Base-by-base conservation (phyloP, 495 filamentous ascomycete genomes). In the Penicillium lagena region DNA sequence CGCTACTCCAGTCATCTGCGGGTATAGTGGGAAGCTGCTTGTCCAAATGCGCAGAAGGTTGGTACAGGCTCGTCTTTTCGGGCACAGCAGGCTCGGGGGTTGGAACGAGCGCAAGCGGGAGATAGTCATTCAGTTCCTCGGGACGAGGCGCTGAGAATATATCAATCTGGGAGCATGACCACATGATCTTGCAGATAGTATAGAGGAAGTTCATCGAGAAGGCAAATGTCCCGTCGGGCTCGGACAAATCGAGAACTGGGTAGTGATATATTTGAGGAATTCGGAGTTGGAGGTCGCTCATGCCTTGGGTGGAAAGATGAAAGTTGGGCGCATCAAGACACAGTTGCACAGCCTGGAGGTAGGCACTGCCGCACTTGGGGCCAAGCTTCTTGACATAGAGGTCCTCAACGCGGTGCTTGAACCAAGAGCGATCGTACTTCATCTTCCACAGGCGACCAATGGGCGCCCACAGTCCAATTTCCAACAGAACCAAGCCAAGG, bases 381-480 rank as follows among this genome's bases (percentile, higher is more conserved):
- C 77, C 82, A 27, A 90, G 64, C 45, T 85, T 80, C 32, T 82
- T 76, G 32, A 80, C 69, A 44, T 80, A 85, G 10, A 81, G 66
- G 47, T 71, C 76, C 51, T 85, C 78, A 14, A 85, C 66, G 17
- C 80, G 69, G 14, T 72, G 65, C 51, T 82, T 82, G 67, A 85
- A 85, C 58, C 78, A 76, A n/a, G 67, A 64, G 10, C 74, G 71
- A 38, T 73, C 73, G 58, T 86, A 86, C 53, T 82, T 82, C 52
- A 75, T 61, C 52, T 86, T 86, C 78, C 77, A 85, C 12, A 84
- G 55, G 29, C 76, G 76, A 43, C 77, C 76, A 32, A 95, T 72
- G 3, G 85, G 82, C n/a, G 79, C 81, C 90, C 90, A 96, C 1
- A 95, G 71, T 22, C 90, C 90, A 45, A 96, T 83, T 43, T 94